Conservation (phyloP, 257 asterid species). For the Asclepias syriaca region DNA sequence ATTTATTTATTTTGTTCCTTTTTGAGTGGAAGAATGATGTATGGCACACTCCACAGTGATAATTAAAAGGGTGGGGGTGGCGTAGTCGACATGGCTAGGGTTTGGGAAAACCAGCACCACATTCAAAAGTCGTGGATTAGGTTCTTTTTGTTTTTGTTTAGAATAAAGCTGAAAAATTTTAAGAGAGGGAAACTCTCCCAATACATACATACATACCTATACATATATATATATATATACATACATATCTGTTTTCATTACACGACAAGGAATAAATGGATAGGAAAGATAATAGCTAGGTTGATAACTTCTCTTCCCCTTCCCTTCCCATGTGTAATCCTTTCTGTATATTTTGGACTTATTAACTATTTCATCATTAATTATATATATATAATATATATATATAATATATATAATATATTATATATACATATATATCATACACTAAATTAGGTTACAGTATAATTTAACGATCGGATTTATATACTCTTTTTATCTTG, state of each 20-base stretch:
- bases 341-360: slow-evolving; percentile 20
- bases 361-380: slow-evolving; percentile 5
- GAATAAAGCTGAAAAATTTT: slow-evolving; percentile 17
- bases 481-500: too few relatives aligned
- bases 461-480: too few relatives aligned
- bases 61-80: not conserved
- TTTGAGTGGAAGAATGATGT: slow-evolving; percentile 29
- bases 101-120: slow-evolving; percentile 48
- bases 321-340: slow-evolving; percentile 28
- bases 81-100: slow-evolving; percentile 22
- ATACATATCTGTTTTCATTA: slow-evolving; percentile 29
- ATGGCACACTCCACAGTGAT: slow-evolving; percentile 17
- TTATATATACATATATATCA: too few relatives aligned
- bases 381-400: too few relatives aligned
- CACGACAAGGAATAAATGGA: slow-evolving; percentile 56
- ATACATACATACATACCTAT: too few relatives aligned
- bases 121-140: slow-evolving; percentile 54
- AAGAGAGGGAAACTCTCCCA: slow-evolving; percentile 5
- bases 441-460: too few relatives aligned
- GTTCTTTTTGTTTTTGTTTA: slow-evolving; percentile 27
- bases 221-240: too few relatives aligned
- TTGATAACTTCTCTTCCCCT: slow-evolving; percentile 36
- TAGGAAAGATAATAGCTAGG: slow-evolving; percentile 52
- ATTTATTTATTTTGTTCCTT: slow-evolving; percentile 13
- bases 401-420: too few relatives aligned